Conservation (phyloP, 768 basidiomycete genomes). For the Panus rudis region DNA sequence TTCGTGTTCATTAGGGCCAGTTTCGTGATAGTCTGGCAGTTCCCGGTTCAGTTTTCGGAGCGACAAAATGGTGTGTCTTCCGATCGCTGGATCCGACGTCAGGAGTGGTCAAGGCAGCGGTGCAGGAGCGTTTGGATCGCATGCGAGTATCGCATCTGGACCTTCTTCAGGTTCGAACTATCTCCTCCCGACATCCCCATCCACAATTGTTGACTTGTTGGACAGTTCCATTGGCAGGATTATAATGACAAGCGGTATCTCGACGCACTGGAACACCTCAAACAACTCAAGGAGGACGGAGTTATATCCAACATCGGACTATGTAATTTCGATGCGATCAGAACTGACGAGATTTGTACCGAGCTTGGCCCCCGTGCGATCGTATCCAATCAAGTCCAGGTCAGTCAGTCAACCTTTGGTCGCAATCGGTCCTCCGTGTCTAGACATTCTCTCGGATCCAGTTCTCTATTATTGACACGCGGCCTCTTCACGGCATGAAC, state of each 20-base stretch:
- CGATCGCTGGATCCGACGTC: slow-evolving; percentile 40
- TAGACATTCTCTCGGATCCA: slow-evolving; percentile 18
- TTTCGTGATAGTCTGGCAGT: slow-evolving; percentile 44
- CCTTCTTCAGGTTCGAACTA: slow-evolving; percentile 60
- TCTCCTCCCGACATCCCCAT: no score
- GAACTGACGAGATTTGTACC: slow-evolving; percentile 74
- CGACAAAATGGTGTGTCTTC: slow-evolving; percentile 85
- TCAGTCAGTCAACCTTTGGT: slow-evolving; percentile 22
- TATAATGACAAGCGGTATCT: slow-evolving; percentile 42
- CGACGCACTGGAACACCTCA: slow-evolving; percentile 39
- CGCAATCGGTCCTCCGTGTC: not conserved
- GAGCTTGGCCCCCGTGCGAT: slow-evolving; percentile 59
- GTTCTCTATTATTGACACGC: slow-evolving; percentile 77
- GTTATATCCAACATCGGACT: slow-evolving; percentile 60
- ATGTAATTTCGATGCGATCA: slow-evolving; percentile 70
- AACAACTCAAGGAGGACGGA: slow-evolving; percentile 47
- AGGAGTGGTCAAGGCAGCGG: slow-evolving; percentile 48
- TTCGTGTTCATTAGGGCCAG: slow-evolving; percentile 47
- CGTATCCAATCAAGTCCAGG: slow-evolving; percentile 77
- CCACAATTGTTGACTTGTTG: not conserved
- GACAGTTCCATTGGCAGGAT: slow-evolving; percentile 80
- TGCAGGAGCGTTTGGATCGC: slow-evolving; percentile 59
- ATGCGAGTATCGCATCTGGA: slow-evolving; percentile 56
- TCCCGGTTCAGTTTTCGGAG: slow-evolving; percentile 50
- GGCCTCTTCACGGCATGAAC: slow-evolving; percentile 68